Conservation (phyloP, 2,329 filamentous ascomycete species). For the Colletotrichum navitas region DNA sequence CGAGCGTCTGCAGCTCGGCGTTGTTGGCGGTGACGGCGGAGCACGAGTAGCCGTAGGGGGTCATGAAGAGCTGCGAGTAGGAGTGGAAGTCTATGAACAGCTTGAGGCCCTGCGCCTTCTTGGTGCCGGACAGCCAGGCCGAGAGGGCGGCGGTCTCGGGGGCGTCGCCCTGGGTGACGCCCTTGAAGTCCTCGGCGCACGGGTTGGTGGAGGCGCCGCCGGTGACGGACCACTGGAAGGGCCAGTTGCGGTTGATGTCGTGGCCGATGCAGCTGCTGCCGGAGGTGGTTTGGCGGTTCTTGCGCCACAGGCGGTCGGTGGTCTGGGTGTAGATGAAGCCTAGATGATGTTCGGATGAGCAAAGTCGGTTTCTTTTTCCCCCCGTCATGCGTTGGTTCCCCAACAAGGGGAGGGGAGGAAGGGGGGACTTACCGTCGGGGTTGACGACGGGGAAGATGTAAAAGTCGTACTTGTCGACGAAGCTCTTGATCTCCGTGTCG, state of each 20-base stretch:
- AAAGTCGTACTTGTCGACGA: constrained; percentile 69
- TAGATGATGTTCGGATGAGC: constrained; percentile 32
- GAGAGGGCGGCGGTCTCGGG: constrained; percentile 60
- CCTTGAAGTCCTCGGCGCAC: constrained; percentile 58
- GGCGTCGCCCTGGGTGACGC: constrained; percentile 53
- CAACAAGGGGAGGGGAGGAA: too few relatives aligned
- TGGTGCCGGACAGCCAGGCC: constrained; percentile 45
- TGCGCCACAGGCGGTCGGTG: constrained; percentile 65
- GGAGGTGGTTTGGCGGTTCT: constrained; percentile 58
- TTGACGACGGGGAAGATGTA: constrained; percentile 69
- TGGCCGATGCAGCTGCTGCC: constrained; percentile 55
- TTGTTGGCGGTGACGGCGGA: constrained; percentile 59
- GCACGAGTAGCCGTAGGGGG: constrained; percentile 72
- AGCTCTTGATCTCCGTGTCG: constrained; percentile 51
- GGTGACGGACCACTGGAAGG: constrained; percentile 58
- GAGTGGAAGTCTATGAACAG: constrained; percentile 71
- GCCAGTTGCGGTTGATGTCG: constrained; percentile 67
- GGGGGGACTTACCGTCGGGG: constrained; percentile 58
- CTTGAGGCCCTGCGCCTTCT: constrained; percentile 58
- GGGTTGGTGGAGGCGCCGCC: constrained; percentile 60
- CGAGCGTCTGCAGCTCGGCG: constrained; percentile 62
- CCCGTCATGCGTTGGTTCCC: too few relatives aligned
- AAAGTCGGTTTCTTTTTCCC: too few relatives aligned
- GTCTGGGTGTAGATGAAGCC: constrained; percentile 67
- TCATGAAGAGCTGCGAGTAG: constrained; percentile 66